Percentiles rank a stretch among this genome's conserved stretches.
Evolutionary conservation across 2,329 filamentous ascomycete genomes (phyloP).

Genomic region (Microthyrium microscopicum): DNA sequence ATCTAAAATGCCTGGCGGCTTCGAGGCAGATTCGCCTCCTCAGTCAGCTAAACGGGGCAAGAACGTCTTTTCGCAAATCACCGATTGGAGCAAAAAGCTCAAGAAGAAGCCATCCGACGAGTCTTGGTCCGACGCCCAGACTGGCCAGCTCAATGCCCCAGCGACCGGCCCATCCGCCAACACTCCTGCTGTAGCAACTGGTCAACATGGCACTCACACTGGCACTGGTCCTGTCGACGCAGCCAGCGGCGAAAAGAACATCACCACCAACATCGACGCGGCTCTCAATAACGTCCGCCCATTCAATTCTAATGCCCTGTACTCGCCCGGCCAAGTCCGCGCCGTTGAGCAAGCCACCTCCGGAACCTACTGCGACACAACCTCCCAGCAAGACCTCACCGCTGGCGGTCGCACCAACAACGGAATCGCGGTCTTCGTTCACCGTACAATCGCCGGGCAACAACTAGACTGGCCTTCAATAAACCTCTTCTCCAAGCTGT

Average conservation of each 20-base stretch:
- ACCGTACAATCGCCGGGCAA: slow-evolving; percentile 29
- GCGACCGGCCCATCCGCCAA: too few species aligned
- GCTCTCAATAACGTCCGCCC: slow-evolving; percentile 66
- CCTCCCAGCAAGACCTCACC: slow-evolving; percentile 53
- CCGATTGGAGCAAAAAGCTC: neutral
- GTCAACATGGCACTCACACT: too few species aligned
- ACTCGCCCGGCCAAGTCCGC: slow-evolving; percentile 40
- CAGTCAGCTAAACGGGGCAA: slow-evolving; percentile 19
- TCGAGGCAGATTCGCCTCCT: too few species aligned
- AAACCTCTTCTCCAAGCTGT: slow-evolving; percentile 50
- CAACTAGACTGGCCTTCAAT: slow-evolving; percentile 42
- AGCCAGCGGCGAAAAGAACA: slow-evolving; percentile 14
- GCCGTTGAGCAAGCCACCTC: slow-evolving; percentile 35
- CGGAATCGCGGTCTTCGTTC: slow-evolving; percentile 58
- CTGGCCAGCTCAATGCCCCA: slow-evolving; percentile 8
- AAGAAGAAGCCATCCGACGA: slow-evolving; percentile 14
- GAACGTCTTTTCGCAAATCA: too few species aligned
- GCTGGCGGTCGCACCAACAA: slow-evolving; percentile 54
- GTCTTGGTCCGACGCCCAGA: slow-evolving; percentile 7
- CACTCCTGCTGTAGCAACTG: too few species aligned
- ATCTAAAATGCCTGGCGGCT: slow-evolving; percentile 55
- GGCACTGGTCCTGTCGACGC: slow-evolving; percentile 7
- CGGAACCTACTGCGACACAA: slow-evolving; percentile 71
- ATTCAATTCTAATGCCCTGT: slow-evolving; percentile 58
- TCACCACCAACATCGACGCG: slow-evolving; percentile 49